Base-by-base conservation (phyloP, 345 rosid genomes). In the Brassica incana region DNA sequence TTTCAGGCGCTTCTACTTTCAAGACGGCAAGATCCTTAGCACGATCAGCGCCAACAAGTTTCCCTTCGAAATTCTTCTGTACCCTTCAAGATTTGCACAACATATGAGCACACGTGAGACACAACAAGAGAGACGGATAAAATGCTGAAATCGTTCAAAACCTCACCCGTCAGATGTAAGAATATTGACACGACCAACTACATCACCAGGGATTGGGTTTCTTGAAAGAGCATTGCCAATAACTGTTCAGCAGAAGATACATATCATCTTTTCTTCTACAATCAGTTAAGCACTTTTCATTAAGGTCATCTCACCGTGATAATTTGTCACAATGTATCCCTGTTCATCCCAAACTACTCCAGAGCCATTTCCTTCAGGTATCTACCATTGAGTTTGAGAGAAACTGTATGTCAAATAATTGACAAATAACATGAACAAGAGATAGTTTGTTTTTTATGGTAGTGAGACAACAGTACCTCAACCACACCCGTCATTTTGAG, bases 291-390 rank as follows among this genome's bases (percentile, higher is more conserved):
- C 25, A 56, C 27, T 14, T 45, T 65, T 72, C 50, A 66, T 5
- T 72, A 27, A n/a, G 6, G 23, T 59, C 27, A 68, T 38, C 86
- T 84, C 88, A 92, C 99, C 99, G 56, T 95, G 99, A 85, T 90
- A 95, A 81, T 95, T 95, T 43, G 99, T 95, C 56, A 95, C 95
- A 67, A 95, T 87, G 78, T 95, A 97, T 71, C 99, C 99, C 61
- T 86, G 77, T 74, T 67, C 87, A 84, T 91, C 90, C 99, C 99
- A 95, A 58, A 95, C 97, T 15, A 92, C 97, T 33, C 99, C 99
- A n/a, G 97, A 95, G 59, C 99, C 99, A 81, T 95, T 95, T 84
- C 99, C 99, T 88, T 95, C 99, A 1, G 97, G 99, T 84, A 95
- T 83, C 99, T 95, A 86, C 36, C 6, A 8, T 69, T 52, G 27